Evolutionary conservation across 345 rosid genomes (phyloP).

Genomic region (Rhodamnia rubescens): DNA sequence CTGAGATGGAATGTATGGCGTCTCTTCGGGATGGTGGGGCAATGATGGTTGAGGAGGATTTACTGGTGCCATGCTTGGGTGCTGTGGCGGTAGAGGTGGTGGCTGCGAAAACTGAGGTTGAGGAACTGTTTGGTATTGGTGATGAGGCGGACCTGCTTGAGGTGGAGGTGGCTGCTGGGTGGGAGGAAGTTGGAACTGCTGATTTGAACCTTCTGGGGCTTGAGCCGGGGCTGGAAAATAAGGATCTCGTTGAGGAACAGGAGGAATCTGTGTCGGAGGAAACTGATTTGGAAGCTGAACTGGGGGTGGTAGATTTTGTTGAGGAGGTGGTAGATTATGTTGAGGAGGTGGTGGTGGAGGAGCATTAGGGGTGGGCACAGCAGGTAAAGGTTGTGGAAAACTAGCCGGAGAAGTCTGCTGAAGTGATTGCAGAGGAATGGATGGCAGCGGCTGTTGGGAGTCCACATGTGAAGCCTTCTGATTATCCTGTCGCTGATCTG

Average conservation of each 20-base stretch:
- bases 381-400: slow-evolving; percentile 21
- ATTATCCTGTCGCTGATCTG: slow-evolving; percentile 32
- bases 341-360: slow-evolving; percentile 29
- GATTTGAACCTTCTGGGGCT: slow-evolving; percentile 46
- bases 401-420: slow-evolving; percentile 21
- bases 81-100: slow-evolving; percentile 22
- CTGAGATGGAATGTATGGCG: slow-evolving; percentile 43
- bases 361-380: slow-evolving; percentile 24
- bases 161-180: slow-evolving; percentile 32
- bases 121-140: slow-evolving; percentile 38
- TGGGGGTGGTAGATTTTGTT: slow-evolving; percentile 39
- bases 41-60: slow-evolving; percentile 31
- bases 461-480: slow-evolving; percentile 32
- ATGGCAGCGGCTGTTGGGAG: slow-evolving; percentile 30
- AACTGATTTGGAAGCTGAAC: slow-evolving; percentile 55
- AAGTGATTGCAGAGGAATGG: slow-evolving; percentile 40
- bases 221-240: slow-evolving; percentile 54
- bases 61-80: background rate
- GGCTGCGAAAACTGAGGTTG: slow-evolving; percentile 46
- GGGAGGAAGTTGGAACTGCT: slow-evolving; percentile 50
- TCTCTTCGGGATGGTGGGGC: slow-evolving; percentile 59
- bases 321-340: slow-evolving; percentile 42
- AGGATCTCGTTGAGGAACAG: slow-evolving; percentile 56
- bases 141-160: slow-evolving; percentile 39
- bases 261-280: slow-evolving; percentile 28